Evolutionary conservation across 73 alveolate species (phyloP).

Genomic region (Tetrahymena elliotti): DNA sequence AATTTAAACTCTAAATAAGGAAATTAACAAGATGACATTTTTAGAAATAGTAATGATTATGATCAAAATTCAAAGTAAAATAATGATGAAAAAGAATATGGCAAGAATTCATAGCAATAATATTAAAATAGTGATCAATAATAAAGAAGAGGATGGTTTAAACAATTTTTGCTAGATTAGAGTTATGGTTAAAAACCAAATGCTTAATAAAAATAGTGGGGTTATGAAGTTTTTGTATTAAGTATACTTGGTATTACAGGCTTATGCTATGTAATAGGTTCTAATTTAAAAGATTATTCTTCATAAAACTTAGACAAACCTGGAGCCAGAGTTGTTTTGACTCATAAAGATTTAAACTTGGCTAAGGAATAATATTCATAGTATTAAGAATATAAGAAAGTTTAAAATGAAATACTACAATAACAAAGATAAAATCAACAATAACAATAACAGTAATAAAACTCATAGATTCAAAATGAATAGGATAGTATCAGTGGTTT

Average conservation of each 20-base stretch:
- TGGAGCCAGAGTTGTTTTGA: background rate
- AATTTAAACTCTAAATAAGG: background rate
- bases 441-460: background rate
- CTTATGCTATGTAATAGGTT: background rate
- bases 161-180: background rate
- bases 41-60: background rate
- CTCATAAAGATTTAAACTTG: background rate
- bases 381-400: background rate
- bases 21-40: background rate
- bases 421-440: background rate
- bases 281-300: background rate
- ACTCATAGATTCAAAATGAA: background rate
- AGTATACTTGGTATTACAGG: background rate
- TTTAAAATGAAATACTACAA: background rate
- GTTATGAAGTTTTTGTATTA: background rate
- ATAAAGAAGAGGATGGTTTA: background rate
- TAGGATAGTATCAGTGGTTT: background rate
- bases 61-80: background rate
- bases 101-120: background rate
- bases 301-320: background rate
- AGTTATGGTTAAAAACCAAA: background rate
- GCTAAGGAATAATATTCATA: background rate
- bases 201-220: background rate
- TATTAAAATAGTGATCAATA: background rate
- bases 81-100: background rate